A percentile compares a stretch with the other conserved stretches of the same genome.
phyloP scores from a whole-genome alignment of 345 rosid genomes.

The Gossypium bickii region DNA sequence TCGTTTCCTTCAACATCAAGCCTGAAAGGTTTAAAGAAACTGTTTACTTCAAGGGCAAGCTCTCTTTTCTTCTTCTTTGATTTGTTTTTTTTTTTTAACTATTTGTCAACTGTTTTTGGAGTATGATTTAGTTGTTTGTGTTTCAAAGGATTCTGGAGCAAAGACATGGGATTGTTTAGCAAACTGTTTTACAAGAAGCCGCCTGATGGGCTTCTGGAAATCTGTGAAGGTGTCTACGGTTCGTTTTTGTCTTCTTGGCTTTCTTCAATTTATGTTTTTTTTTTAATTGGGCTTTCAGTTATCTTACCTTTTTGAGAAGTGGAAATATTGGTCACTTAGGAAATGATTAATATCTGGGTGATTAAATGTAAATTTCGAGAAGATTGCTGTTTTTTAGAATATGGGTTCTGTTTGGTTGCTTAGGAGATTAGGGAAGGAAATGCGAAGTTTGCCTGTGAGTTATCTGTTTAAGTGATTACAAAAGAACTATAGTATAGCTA shows the following conservation, averaged over 20 bases:
- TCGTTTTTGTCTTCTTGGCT: conserved; percentile 18
- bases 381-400: background rate
- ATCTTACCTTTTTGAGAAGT: background rate
- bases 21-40: conserved; percentile 3
- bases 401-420: conserved; percentile 1
- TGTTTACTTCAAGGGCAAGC: conserved; percentile 1
- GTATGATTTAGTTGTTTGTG: conserved; percentile 1
- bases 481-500: background rate
- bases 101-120: background rate
- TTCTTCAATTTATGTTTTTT: background rate
- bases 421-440: conserved; percentile 4
- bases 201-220: conserved; percentile 93
- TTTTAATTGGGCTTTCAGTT: background rate
- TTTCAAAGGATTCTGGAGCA: conserved; percentile 6
- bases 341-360: background rate
- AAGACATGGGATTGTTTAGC: conserved; percentile 73
- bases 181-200: conserved; percentile 80
- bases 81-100: background rate
- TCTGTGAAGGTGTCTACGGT: conserved; percentile 85
- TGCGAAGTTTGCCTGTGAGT: background rate
- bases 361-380: background rate
- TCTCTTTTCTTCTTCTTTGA: background rate
- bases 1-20: conserved; percentile 4
- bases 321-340: no score
- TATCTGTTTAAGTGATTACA: background rate